Evolutionary conservation across 371 early-diverging fungal genomes (phyloP), one percentile per base, ranked within the genome.

Genomic region (Rhizopus microsporus): DNA sequence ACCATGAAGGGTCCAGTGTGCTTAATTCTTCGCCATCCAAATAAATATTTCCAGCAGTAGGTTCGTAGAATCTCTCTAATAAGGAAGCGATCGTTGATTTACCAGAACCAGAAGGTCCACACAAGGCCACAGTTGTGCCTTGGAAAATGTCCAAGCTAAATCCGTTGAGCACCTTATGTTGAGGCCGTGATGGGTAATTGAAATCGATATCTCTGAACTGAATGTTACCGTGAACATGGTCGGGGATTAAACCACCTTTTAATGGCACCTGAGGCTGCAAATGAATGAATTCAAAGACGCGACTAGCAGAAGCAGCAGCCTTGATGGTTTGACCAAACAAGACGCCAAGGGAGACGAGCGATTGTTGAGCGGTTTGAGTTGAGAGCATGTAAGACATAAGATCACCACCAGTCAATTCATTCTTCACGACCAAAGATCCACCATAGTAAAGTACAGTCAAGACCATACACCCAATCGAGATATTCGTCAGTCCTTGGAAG

Each of bases 251-350:
- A 1, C 87, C 89, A n/a, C 82, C 84, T 4, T 60, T 55, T 3
- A 74, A 57, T 31, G 82, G 76, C 4, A 86, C 78, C 5, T 57
- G 30, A 12, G 88, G 85, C 4, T 57, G 48, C 29, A 75, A 48
- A 33, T 81, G 68, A 44, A 84, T 77, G 46, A 84, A 84, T 62
- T 92, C 91, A 63, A 87, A 84, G n/a, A 91, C 87, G 17, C 93
- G 81, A 7, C 68, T 56, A 6, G 88, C 82, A 3, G 87, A 82
- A 12, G 80, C 82, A 7, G 77, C 62, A 1, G 90, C 88, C 54
- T 88, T 87, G 59, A 93, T 85, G 1, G 82, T 76, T 63, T 93
- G 92, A 17, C 93, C 91, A 69, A 92, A 82, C 46, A 93, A 66
- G 5, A 81, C 83, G 23, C 93, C 93, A 17, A 92, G 72, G 1